Evolutionary conservation across 2,329 filamentous ascomycete genomes (phyloP).

Genomic region (Helicocarpus griseus): DNA sequence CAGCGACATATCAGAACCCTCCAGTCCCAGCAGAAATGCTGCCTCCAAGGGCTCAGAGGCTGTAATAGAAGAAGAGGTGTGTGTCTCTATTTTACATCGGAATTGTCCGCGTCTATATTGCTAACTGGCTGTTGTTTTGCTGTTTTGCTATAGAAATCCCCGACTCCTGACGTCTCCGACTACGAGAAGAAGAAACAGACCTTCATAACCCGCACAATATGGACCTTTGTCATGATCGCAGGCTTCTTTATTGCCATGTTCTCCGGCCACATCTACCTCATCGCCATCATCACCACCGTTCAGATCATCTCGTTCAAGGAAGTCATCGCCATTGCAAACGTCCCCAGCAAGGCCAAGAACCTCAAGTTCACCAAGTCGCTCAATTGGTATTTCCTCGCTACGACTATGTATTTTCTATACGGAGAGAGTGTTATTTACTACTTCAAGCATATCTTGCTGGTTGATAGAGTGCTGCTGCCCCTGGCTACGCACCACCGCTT

Average conservation of each 20-base stretch:
- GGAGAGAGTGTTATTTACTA: constrained; percentile 99
- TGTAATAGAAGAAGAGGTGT: constrained; percentile 20
- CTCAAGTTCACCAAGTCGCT: constrained; percentile 89
- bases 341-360: constrained; percentile 82
- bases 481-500: constrained; percentile 96
- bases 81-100: no score
- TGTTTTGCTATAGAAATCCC: constrained; percentile 3
- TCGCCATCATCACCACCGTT: constrained; percentile 81
- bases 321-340: constrained; percentile 94
- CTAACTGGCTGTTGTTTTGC: constrained; percentile 1
- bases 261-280: constrained; percentile 94
- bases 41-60: constrained; percentile 24
- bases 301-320: constrained; percentile 99
- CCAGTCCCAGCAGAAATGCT: constrained; percentile 42
- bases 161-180: constrained; percentile 43
- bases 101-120: no score
- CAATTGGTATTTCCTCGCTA: constrained; percentile 99
- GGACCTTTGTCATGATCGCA: constrained; percentile 95
- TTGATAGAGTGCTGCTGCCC: constrained; percentile 84
- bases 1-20: constrained; percentile 43
- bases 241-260: constrained; percentile 88
- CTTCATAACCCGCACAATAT: constrained; percentile 92
- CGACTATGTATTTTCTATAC: constrained; percentile 98
- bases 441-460: constrained; percentile 96
- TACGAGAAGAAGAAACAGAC: constrained; percentile 99